A percentile compares a stretch with the other conserved stretches of the same genome.
phyloP scores from a whole-genome alignment of 1,139 yeast genomes.

The Debaryomyces subglobosus region DNA sequence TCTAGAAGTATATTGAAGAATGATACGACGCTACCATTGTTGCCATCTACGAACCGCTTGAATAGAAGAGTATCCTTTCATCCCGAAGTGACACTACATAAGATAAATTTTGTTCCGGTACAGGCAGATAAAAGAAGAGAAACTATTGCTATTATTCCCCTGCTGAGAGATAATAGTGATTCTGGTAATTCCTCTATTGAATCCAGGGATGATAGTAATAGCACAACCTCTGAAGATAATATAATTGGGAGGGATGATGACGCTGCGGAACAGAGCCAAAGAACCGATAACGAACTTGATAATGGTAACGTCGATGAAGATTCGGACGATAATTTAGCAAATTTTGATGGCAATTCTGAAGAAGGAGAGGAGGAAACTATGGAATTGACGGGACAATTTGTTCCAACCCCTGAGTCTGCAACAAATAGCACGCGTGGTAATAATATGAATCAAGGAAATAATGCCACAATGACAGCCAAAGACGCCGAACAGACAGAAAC shows the following conservation, averaged over 20 bases:
- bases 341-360: not conserved
- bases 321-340: constrained; percentile 6
- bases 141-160: constrained; percentile 28
- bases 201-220: not conserved
- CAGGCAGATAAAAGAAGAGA: constrained; percentile 33
- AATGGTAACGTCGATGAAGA: constrained; percentile 4
- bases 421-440: not conserved
- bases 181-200: not conserved
- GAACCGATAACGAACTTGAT: not conserved
- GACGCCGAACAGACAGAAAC: not conserved
- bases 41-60: constrained; percentile 13
- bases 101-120: constrained; percentile 54
- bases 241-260: constrained; percentile 9
- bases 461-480: not conserved
- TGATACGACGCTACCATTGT: constrained; percentile 28
- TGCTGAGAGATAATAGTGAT: constrained; percentile 12
- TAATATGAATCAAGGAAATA: not conserved
- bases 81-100: constrained; percentile 74
- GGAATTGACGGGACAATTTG: constrained; percentile 24
- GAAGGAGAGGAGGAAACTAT: constrained; percentile 23
- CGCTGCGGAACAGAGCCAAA: not conserved
- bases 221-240: constrained; percentile 11
- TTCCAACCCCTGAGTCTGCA: not conserved
- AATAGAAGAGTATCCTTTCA: constrained; percentile 71
- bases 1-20: constrained; percentile 30